phyloP scores from a whole-genome alignment of 176 grass and related monocot species.

The Aegilops bicornis region DNA sequence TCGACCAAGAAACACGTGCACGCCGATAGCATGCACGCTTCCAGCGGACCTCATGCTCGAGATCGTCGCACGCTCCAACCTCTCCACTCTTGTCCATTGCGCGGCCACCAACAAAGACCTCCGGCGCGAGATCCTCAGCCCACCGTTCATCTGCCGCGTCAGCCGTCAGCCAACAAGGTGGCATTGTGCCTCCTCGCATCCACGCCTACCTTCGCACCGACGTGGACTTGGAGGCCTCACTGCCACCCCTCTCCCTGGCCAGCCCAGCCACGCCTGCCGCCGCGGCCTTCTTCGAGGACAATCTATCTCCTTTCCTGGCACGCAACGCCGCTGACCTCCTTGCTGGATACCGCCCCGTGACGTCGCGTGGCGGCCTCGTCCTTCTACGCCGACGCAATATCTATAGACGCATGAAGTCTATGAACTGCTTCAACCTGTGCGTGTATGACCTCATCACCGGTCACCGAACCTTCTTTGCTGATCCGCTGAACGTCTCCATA shows the following conservation, averaged over 20 bases:
- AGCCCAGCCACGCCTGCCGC: background rate
- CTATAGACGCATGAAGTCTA: too few species aligned
- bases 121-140: background rate
- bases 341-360: rapidly evolving
- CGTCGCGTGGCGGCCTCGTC: background rate
- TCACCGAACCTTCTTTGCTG: too few species aligned
- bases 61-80: background rate
- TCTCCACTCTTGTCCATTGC: background rate
- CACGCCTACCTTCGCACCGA: background rate
- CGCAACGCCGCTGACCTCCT: background rate
- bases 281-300: background rate
- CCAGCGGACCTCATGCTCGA: background rate
- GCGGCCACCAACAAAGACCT: background rate
- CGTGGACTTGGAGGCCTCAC: too few species aligned
- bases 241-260: background rate
- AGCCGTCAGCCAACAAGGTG: too few species aligned
- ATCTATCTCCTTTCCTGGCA: background rate
- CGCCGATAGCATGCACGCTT: background rate
- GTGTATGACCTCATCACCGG: too few species aligned
- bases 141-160: background rate
- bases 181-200: background rate
- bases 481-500: too few species aligned
- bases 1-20: background rate
- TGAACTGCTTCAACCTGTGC: too few species aligned
- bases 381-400: background rate